phyloP scores from a whole-genome alignment of 164 flowering plant genomes.

The Warburgia ugandensis region DNA sequence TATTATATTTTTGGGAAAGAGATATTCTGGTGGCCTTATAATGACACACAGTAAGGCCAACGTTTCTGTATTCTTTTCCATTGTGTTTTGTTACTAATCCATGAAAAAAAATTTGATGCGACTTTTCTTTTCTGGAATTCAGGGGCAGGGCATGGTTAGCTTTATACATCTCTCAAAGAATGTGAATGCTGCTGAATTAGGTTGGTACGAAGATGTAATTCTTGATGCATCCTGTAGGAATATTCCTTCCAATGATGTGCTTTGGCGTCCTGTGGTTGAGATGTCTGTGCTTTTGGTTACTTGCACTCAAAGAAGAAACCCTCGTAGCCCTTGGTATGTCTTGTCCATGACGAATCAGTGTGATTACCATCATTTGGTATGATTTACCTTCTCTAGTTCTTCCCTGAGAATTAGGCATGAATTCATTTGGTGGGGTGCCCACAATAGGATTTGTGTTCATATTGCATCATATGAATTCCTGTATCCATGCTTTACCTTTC shows the following conservation, averaged over 20 bases:
- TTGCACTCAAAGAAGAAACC: constrained; percentile 46
- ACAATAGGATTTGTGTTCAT: too few species aligned
- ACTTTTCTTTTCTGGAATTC: constrained; percentile 13
- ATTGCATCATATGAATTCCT: too few species aligned
- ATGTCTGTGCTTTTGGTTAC: constrained; percentile 74
- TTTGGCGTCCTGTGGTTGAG: constrained; percentile 78
- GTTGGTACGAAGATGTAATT: constrained; percentile 67
- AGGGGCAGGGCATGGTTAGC: constrained; percentile 86
- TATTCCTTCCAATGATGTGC: constrained; percentile 67
- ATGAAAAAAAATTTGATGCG: neutral
- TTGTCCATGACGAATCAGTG: neutral
- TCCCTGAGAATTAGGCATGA: neutral
- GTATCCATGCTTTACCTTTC: too few species aligned
- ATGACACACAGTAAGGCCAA: too few species aligned
- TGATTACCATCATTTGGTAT: neutral
- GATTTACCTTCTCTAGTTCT: neutral
- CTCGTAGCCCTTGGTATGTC: constrained; percentile 79
- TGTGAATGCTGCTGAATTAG: constrained; percentile 53
- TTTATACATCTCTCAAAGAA: constrained; percentile 66
- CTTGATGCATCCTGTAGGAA: constrained; percentile 88
- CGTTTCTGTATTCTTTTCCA: too few species aligned
- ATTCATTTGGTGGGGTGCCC: too few species aligned
- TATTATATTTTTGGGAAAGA: too few species aligned
- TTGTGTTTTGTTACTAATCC: neutral
- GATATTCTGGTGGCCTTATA: too few species aligned